Percentiles rank a stretch among this genome's conserved stretches.
These are phyloP conservation scores for Penicillium egyptiacum DNA, from an alignment of 495 filamentous ascomycete species.

Conservation along the genomic window DNA sequence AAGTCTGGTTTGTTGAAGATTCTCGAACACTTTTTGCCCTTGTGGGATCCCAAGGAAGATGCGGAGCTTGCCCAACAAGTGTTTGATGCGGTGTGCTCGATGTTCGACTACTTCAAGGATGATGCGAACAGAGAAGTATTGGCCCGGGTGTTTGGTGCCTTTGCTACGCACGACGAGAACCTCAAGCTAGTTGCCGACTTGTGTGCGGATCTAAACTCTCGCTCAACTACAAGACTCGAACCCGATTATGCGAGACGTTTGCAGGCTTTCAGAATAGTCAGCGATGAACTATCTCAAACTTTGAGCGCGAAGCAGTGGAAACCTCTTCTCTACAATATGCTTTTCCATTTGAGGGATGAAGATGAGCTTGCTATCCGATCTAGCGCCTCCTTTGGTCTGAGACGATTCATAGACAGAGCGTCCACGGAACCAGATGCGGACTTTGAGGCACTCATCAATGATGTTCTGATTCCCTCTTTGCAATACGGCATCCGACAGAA, in stretches of 20 bases:
- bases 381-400: constrained; percentile 77
- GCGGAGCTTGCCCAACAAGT: constrained; percentile 42
- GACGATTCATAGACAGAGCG: constrained; percentile 71
- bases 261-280: constrained; percentile 72
- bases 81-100: constrained; percentile 65
- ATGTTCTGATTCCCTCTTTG: constrained; percentile 70
- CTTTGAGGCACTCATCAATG: constrained; percentile 55
- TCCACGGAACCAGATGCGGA: constrained; percentile 33
- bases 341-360: constrained; percentile 81
- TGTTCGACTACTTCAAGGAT: constrained; percentile 88
- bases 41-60: constrained; percentile 55
- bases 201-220: constrained; percentile 80
- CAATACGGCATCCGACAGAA: constrained; percentile 69
- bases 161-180: constrained; percentile 61
- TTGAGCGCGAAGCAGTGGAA: constrained; percentile 80
- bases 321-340: constrained; percentile 86
- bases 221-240: constrained; percentile 63
- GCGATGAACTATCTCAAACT: constrained; percentile 47
- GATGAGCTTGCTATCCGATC: constrained; percentile 86
- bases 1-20: constrained; percentile 78
- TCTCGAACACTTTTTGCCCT: constrained; percentile 70
- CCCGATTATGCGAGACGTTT: constrained; percentile 84
- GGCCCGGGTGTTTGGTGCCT: constrained; percentile 66
- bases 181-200: constrained; percentile 65
- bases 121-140: constrained; percentile 68